These are phyloP conservation scores for Eucalyptus rudis DNA, from an alignment of 345 rosid species.

Conservation along the genomic window DNA sequence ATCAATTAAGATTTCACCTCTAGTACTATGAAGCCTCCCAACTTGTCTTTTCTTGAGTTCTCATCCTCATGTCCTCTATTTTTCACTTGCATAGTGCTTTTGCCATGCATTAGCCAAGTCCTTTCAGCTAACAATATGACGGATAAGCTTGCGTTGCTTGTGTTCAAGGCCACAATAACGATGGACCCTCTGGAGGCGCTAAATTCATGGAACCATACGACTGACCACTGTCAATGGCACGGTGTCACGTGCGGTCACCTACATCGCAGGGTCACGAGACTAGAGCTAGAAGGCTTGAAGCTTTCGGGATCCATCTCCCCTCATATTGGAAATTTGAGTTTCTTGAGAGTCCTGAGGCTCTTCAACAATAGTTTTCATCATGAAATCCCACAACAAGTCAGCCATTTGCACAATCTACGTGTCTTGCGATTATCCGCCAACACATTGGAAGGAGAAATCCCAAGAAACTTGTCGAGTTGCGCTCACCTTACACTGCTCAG, in stretches of 20 bases:
- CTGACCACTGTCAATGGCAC: not conserved
- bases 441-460: not conserved
- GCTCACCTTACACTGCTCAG: not conserved
- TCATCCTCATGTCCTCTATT: not conserved
- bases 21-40: not conserved
- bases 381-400: not conserved
- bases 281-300: not conserved
- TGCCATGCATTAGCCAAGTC: not conserved
- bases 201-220: not conserved
- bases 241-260: not conserved
- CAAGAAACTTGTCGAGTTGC: slow-evolving; percentile 1
- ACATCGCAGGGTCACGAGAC: not conserved
- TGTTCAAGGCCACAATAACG: not conserved
- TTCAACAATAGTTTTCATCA: not conserved
- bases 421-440: not conserved
- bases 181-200: not conserved
- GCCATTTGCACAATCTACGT: not conserved
- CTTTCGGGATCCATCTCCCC: not conserved
- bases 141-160: not conserved
- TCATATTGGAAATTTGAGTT: not conserved
- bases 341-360: not conserved
- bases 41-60: not conserved
- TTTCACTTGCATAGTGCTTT: not conserved
- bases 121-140: slow-evolving; percentile 1
- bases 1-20: not conserved